Percentiles rank a stretch among this genome's conserved stretches.
Evolutionary conservation across 2,329 filamentous ascomycete species (phyloP).

Genomic region (Lecanicillium sp.): DNA sequence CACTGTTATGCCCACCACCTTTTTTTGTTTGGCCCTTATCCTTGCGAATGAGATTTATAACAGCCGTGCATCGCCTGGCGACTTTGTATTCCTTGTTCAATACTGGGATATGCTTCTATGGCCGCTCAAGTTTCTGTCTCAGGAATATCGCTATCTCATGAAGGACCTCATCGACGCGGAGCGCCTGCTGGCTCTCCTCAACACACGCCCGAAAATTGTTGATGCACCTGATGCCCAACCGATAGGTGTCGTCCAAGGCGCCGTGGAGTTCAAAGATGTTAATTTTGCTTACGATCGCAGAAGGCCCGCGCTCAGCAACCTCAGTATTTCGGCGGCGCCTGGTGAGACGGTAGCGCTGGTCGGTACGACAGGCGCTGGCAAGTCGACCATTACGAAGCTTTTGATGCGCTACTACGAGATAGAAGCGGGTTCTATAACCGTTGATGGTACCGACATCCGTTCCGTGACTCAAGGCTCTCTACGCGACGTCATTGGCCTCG

Average conservation of each 20-base stretch:
- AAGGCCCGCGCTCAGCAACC: constrained; percentile 31
- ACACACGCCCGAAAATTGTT: constrained; percentile 24
- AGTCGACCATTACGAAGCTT: constrained; percentile 43
- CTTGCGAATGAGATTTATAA: constrained; percentile 39
- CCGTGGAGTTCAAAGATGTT: constrained; percentile 37
- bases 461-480: constrained; percentile 36
- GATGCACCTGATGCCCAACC: constrained; percentile 34
- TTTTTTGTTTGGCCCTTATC: constrained; percentile 31
- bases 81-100: constrained; percentile 54
- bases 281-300: constrained; percentile 37
- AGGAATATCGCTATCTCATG: constrained; percentile 40
- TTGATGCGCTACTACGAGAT: constrained; percentile 48
- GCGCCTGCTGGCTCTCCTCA: constrained; percentile 37
- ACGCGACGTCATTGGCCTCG: constrained; percentile 37
- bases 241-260: constrained; percentile 26
- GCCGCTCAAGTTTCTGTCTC: constrained; percentile 24
- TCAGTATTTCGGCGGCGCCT: constrained; percentile 36
- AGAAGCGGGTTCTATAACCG: constrained; percentile 36
- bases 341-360: constrained; percentile 42
- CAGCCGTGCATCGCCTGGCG: constrained; percentile 39
- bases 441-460: constrained; percentile 40
- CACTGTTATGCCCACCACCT: constrained; percentile 43
- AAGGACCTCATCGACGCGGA: constrained; percentile 42
- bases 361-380: constrained; percentile 40
- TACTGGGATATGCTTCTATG: constrained; percentile 48